A percentile compares a stretch with the other conserved stretches of the same genome.
phyloP scores from a whole-genome alignment of 2,329 filamentous ascomycete species.

The Torrubiella hemipterigena region DNA sequence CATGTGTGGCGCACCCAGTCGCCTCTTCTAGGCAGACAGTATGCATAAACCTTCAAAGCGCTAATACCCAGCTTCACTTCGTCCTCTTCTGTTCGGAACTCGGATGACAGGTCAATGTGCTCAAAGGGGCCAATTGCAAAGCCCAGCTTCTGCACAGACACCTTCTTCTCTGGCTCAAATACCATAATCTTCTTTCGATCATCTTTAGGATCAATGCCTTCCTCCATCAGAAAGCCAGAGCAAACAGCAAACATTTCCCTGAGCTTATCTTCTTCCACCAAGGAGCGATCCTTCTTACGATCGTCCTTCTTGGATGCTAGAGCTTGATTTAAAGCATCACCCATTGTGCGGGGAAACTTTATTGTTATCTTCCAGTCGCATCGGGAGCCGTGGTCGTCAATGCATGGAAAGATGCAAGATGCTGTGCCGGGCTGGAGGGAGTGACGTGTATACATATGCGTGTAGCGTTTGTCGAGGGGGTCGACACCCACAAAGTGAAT shows the following conservation, averaged over 20 bases:
- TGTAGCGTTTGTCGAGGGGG: slow-evolving; percentile 68
- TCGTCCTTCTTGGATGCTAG: slow-evolving; percentile 27
- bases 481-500: slow-evolving; percentile 85
- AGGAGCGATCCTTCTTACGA: slow-evolving; percentile 23
- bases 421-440: slow-evolving; percentile 66
- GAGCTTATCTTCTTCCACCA: slow-evolving; percentile 69
- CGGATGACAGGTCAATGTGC: slow-evolving; percentile 72
- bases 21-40: slow-evolving; percentile 73
- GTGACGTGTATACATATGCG: slow-evolving; percentile 83
- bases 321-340: slow-evolving; percentile 54
- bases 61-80: slow-evolving; percentile 84
- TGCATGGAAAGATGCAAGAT: slow-evolving; percentile 82
- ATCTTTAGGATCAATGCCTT: slow-evolving; percentile 64
- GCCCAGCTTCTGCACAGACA: slow-evolving; percentile 80
- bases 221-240: slow-evolving; percentile 79
- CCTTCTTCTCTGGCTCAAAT: slow-evolving; percentile 63
- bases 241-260: slow-evolving; percentile 85
- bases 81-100: slow-evolving; percentile 81
- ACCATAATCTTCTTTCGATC: slow-evolving; percentile 77
- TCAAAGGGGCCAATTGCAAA: slow-evolving; percentile 94
- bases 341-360: slow-evolving; percentile 73
- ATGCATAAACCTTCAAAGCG: slow-evolving; percentile 80
- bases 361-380: slow-evolving; percentile 84
- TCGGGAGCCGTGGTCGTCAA: slow-evolving; percentile 72
- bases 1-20: slow-evolving; percentile 82